phyloP scores from a whole-genome alignment of 2,329 filamentous ascomycete genomes.

The Cladobotryum protrusum region DNA sequence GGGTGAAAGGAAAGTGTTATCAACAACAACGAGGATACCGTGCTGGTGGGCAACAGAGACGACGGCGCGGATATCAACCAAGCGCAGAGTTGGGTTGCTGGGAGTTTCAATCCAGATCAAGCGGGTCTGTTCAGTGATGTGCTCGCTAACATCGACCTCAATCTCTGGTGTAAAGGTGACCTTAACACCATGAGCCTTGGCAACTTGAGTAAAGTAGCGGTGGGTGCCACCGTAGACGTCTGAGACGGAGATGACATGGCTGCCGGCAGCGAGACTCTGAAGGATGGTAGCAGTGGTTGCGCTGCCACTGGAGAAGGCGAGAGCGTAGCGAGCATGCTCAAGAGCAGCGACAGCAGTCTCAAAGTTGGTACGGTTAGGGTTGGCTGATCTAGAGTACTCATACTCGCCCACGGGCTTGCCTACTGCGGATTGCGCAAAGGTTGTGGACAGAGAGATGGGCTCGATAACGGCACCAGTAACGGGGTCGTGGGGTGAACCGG shows the following conservation, averaged over 20 bases:
- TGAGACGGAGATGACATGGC: conserved; percentile 91
- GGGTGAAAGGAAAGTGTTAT: conserved; percentile 96
- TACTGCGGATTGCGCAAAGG: conserved; percentile 85
- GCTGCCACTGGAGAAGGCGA: conserved; percentile 91
- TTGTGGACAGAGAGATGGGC: conserved; percentile 91
- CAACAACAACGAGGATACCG: conserved; percentile 92
- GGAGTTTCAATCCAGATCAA: conserved; percentile 94
- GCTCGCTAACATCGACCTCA: conserved; percentile 74
- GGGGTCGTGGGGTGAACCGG: conserved; percentile 84
- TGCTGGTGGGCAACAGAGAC: conserved; percentile 76
- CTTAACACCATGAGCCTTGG: conserved; percentile 84
- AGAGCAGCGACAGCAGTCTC: conserved; percentile 86
- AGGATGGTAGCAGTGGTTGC: conserved; percentile 90
- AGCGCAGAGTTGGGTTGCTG: conserved; percentile 85
- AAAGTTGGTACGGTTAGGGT: conserved; percentile 94
- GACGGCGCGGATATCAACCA: conserved; percentile 89
- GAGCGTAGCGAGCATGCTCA: conserved; percentile 85
- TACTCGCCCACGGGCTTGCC: conserved; percentile 82
- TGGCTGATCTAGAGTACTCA: conserved; percentile 90
- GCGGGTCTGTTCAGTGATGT: conserved; percentile 86
- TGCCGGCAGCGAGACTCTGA: conserved; percentile 83
- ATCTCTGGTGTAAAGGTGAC: conserved; percentile 94
- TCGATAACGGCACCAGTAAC: conserved; percentile 93
- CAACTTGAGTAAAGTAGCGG: conserved; percentile 97
- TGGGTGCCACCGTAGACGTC: conserved; percentile 98